Percentiles rank a stretch among this genome's conserved stretches.
Conservation (phyloP, 139 green algal species). For the Tetratostichococcus sp. region DNA sequence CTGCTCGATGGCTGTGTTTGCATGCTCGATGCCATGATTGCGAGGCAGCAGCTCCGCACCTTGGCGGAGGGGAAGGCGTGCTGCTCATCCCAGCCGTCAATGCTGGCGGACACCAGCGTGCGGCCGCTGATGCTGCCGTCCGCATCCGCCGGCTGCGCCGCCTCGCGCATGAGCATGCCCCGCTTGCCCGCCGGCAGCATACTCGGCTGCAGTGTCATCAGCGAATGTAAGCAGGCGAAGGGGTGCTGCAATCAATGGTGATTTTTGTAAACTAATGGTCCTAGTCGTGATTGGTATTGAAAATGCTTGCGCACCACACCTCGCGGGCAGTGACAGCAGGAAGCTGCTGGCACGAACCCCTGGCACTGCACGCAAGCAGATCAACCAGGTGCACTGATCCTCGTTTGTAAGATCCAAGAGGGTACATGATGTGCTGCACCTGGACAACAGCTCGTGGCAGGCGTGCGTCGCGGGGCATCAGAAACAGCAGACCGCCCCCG, state of each 20-base stretch:
- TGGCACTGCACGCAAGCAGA: too few relatives aligned
- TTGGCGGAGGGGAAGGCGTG: constrained; percentile 19
- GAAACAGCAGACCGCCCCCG: constrained; percentile 25
- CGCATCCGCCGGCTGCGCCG: neutral
- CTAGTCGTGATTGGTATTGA: too few relatives aligned
- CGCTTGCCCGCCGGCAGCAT: constrained; percentile 4
- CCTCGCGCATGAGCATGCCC: constrained; percentile 25
- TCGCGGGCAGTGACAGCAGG: too few relatives aligned
- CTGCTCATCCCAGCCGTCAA: constrained; percentile 26
- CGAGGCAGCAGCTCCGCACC: constrained; percentile 19
- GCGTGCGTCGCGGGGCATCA: constrained; percentile 63
- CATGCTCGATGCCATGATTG: neutral
- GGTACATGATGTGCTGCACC: neutral
- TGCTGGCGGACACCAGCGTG: constrained; percentile 31
- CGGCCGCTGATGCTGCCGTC: neutral
- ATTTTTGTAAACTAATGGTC: too few relatives aligned
- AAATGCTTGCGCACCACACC: too few relatives aligned
- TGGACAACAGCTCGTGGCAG: constrained; percentile 49
- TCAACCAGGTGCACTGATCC: too few relatives aligned
- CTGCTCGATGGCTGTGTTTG: too few relatives aligned
- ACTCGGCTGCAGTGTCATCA: neutral
- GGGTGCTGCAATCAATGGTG: too few relatives aligned
- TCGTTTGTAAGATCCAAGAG: too few relatives aligned
- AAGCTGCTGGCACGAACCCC: too few relatives aligned
- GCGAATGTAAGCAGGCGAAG: too few relatives aligned